These are phyloP conservation scores for Sparassis latifolia DNA, from an alignment of 1,284 basidiomycete species.

Conservation along the genomic window DNA sequence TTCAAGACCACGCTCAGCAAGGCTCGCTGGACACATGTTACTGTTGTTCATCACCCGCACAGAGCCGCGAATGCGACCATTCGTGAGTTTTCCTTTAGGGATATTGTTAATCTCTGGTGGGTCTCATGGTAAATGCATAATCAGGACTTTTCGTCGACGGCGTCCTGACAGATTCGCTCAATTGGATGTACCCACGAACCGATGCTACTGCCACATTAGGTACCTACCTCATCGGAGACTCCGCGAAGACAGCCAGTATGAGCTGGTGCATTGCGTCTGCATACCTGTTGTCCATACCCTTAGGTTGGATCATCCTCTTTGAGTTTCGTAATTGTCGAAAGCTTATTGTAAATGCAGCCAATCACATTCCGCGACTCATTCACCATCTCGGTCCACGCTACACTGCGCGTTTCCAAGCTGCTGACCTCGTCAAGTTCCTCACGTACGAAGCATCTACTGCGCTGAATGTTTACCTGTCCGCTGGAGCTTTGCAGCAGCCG, in stretches of 20 bases:
- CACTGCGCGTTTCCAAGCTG: constrained; percentile 60
- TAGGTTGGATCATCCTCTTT: constrained; percentile 37
- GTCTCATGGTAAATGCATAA: constrained; percentile 1
- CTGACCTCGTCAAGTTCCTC: constrained; percentile 56
- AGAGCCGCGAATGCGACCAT: constrained; percentile 48
- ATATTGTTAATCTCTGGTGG: not conserved
- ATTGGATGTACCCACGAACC: constrained; percentile 55
- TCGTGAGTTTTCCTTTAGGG: constrained; percentile 37
- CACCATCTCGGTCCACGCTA: constrained; percentile 77
- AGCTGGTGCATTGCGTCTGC: constrained; percentile 70
- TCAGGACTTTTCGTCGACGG: constrained; percentile 72
- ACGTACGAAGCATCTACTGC: constrained; percentile 77
- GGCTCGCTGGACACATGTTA: constrained; percentile 63
- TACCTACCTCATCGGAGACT: constrained; percentile 50
- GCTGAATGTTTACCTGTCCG: constrained; percentile 58
- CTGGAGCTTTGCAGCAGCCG: constrained; percentile 19
- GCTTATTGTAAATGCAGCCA: constrained; percentile 34
- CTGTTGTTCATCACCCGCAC: constrained; percentile 57
- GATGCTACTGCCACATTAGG: constrained; percentile 32
- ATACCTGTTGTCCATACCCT: constrained; percentile 51
- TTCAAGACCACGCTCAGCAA: constrained; percentile 43
- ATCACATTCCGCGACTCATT: constrained; percentile 62
- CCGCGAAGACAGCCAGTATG: constrained; percentile 32
- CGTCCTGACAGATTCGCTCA: constrained; percentile 49
- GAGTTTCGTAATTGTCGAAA: not conserved